Conservation (phyloP, 2,329 filamentous ascomycete species). For the Trichoderma afroharzianum region DNA sequence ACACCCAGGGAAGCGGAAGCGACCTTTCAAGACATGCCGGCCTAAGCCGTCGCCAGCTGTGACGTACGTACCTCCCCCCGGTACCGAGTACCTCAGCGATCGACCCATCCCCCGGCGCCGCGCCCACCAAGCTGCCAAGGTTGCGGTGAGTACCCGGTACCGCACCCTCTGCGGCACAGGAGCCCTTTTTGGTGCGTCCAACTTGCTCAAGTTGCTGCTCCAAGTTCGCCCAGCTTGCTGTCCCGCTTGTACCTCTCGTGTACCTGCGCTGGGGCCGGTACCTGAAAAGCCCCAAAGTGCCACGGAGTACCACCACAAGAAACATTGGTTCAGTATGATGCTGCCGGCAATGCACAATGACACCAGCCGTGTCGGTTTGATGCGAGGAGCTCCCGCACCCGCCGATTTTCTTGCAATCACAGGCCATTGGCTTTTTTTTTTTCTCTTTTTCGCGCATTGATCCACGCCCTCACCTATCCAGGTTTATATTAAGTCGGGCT, state of each 20-base stretch:
- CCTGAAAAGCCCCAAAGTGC: background rate
- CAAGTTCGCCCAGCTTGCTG: background rate
- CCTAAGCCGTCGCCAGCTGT: background rate
- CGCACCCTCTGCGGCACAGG: background rate
- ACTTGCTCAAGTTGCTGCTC: background rate
- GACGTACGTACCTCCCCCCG: background rate
- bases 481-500: background rate
- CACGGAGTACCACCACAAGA: conserved; percentile 5
- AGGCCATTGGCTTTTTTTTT: background rate
- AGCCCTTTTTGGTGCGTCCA: background rate
- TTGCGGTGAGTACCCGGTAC: background rate
- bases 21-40: conserved; percentile 2
- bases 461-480: background rate
- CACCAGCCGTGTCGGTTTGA: background rate
- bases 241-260: background rate
- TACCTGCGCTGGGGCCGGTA: background rate
- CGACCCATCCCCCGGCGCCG: background rate
- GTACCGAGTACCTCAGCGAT: background rate
- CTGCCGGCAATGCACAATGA: conserved; percentile 5
- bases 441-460: background rate
- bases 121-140: background rate
- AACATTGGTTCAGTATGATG: background rate
- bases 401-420: background rate
- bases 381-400: background rate
- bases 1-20: conserved; percentile 1